These are phyloP conservation scores for Ulvella scutata DNA, from an alignment of 139 green algal genomes.

Conservation along the genomic window DNA sequence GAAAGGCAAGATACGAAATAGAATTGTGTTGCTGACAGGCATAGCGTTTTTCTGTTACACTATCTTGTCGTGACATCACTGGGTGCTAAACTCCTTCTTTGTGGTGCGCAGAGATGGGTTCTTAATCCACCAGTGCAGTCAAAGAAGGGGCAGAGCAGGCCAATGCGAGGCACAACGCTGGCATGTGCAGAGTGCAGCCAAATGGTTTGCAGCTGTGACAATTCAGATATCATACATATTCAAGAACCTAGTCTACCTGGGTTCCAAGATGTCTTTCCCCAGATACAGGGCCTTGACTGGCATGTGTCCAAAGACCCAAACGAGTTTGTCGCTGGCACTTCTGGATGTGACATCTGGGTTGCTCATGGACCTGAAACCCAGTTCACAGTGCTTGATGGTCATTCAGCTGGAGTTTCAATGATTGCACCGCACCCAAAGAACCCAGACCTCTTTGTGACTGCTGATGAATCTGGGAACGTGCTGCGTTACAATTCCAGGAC, in stretches of 20 bases:
- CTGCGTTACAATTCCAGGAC: neutral
- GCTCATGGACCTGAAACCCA: conserved; percentile 16
- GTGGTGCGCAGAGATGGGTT: neutral
- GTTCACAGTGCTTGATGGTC: conserved; percentile 25
- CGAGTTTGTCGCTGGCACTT: conserved; percentile 31
- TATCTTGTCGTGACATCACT: too few relatives aligned
- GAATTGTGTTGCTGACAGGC: too few relatives aligned
- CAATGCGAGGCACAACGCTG: neutral
- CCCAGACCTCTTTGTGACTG: conserved; percentile 27
- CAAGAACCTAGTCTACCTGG: neutral
- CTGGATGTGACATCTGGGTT: conserved; percentile 42
- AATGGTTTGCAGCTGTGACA: neutral
- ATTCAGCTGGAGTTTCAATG: conserved; percentile 17
- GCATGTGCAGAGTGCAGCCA: neutral
- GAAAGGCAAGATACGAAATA: too few relatives aligned
- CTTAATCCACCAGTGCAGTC: neutral
- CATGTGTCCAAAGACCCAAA: conserved; percentile 6
- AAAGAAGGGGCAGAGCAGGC: neutral
- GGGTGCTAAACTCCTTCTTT: too few relatives aligned
- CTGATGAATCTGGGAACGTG: conserved; percentile 3
- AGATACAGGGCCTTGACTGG: conserved; percentile 17
- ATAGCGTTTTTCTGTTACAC: too few relatives aligned
- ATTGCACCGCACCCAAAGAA: conserved; percentile 14
- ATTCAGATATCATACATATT: neutral
- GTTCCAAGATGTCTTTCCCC: conserved; percentile 2